Conservation (phyloP, 345 rosid species). For the Murraya paniculata region DNA sequence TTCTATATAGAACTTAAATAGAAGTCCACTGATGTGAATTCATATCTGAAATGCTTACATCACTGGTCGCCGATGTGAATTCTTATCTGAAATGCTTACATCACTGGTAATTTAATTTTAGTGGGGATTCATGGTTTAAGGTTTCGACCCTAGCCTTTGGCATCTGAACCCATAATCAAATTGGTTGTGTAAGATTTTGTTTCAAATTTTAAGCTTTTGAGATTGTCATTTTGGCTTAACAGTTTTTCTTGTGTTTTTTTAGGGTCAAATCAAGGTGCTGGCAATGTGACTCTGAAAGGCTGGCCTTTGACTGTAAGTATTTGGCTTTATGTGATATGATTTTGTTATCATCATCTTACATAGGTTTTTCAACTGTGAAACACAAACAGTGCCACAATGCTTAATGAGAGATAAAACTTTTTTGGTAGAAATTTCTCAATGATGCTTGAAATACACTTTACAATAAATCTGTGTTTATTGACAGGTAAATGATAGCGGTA, state of each 20-base stretch:
- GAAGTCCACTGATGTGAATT: no score
- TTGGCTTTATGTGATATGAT: neutral
- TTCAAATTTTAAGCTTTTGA: neutral
- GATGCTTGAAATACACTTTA: neutral
- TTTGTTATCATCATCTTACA: neutral
- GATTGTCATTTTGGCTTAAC: conserved; percentile 5
- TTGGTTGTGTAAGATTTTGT: neutral
- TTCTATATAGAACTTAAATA: neutral
- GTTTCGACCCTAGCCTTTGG: neutral
- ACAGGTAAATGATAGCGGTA: neutral
- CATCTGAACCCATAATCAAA: neutral
- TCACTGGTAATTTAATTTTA: neutral
- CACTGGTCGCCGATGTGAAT: neutral
- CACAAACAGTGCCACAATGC: neutral
- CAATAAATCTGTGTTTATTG: neutral
- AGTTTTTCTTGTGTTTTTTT: conserved; percentile 5
- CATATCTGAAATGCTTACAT: no score
- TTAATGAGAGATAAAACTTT: neutral
- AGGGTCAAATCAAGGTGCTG: conserved; percentile 56
- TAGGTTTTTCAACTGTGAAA: neutral
- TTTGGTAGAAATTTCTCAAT: neutral
- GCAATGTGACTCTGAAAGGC: conserved; percentile 60
- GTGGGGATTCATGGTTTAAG: neutral
- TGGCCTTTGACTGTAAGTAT: conserved; percentile 63
- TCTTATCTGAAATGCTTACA: neutral